Conservation (phyloP, 2,329 filamentous ascomycete species). For the Beauveria sp. region DNA sequence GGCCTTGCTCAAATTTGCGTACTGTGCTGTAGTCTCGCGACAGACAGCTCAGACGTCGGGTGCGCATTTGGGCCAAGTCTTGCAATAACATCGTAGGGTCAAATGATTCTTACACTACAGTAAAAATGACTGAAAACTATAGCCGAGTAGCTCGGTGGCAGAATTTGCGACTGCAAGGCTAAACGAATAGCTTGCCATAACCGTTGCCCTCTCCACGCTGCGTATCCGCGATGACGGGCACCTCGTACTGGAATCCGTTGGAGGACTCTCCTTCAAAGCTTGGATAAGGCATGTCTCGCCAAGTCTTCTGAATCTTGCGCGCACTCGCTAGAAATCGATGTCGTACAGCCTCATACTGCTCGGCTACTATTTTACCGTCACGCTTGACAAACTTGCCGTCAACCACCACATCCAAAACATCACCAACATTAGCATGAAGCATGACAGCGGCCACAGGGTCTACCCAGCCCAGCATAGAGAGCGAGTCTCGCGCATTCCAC, state of each 20-base stretch:
- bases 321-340: background rate
- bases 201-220: background rate
- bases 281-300: background rate
- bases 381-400: conserved; percentile 39
- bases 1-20: too few relatives aligned
- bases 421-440: conserved; percentile 41
- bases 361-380: conserved; percentile 25
- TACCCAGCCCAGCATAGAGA: conserved; percentile 14
- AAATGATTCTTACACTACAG: too few relatives aligned
- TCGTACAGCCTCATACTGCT: background rate
- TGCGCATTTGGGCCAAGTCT: too few relatives aligned
- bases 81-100: too few relatives aligned
- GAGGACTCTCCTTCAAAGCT: background rate
- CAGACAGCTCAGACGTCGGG: too few relatives aligned
- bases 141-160: too few relatives aligned
- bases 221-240: background rate
- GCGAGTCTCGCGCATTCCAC: conserved; percentile 28
- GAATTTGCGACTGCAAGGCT: background rate
- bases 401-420: conserved; percentile 41
- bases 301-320: background rate
- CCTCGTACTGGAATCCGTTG: background rate
- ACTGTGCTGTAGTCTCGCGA: too few relatives aligned
- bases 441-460: conserved; percentile 47
- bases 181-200: background rate
- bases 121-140: too few relatives aligned